Evolutionary conservation across 345 rosid species (phyloP), one percentile per base, ranked within the genome.

Genomic region (Eucalyptus dawsonii): DNA sequence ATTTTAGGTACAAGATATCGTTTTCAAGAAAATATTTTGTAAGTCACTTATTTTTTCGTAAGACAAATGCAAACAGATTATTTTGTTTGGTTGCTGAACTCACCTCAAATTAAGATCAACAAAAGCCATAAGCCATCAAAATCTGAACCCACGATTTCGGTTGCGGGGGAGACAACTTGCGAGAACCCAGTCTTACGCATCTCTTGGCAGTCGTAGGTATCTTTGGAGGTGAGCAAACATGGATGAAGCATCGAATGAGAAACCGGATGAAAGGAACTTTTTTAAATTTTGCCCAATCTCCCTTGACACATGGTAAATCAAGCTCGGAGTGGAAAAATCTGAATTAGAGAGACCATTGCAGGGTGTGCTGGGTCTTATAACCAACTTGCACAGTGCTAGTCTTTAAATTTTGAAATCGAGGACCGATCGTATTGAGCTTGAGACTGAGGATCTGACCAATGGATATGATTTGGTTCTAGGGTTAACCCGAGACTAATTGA

Each of bases 301-400:
- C 44, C 24, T 31, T 69, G 42, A 34, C 14, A 3, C 44, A 37
- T 19, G 45, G 45, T 34, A 2, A 34, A 9, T 72, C 25, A 34
- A 37, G 44, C 80, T 34, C 7, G 4, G 44, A 34, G 44, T 5
- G 13, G 40, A 13, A 67, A 67, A n/a, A 14, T 44, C 45, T 44
- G 45, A 44, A 44, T 44, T 8, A 44, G 45, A 44, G 45, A 44
- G 45, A 44, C 45, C 44, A 1, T 9, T 72, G 25, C 45, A 19
- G 4, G 14, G 37, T n/a, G 37, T 65, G 37, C 5, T 42, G 1
- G 44, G 44, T 42, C 0, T 50, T 50, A 50, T 5, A 50, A 50
- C 3, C 0, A 50, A 50, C 1, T 0, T 16, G 6, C 17, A 50
- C 0, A 2, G 50, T 14, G 16, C 51, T 5, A 1, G 16, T 50